Evolutionary conservation across 2,329 filamentous ascomycete species (phyloP).

Genomic region (Periconia sp.): DNA sequence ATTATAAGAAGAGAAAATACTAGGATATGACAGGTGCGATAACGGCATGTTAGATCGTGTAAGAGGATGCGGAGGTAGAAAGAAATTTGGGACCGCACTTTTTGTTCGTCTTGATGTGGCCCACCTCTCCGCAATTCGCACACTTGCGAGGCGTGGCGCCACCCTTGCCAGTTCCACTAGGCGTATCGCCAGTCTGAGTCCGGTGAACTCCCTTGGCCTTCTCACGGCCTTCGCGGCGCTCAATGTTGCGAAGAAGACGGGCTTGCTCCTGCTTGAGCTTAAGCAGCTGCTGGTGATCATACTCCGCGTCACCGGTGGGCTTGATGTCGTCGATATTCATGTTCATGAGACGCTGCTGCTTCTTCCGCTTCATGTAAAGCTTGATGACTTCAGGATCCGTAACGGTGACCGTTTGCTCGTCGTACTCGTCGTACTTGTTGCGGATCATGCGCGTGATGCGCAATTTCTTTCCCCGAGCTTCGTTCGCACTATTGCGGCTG

Average conservation of each 20-base stretch:
- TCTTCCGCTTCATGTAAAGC: conserved; percentile 82
- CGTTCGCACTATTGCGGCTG: conserved; percentile 61
- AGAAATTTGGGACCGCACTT: conserved; percentile 64
- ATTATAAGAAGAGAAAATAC: conserved; percentile 1
- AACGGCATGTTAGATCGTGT: not conserved
- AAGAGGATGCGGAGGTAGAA: not conserved
- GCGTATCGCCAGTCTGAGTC: conserved; percentile 50
- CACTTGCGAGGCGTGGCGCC: conserved; percentile 79
- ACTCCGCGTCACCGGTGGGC: conserved; percentile 70
- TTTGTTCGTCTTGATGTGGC: conserved; percentile 99
- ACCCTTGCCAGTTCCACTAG: conserved; percentile 50
- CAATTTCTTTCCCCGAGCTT: conserved; percentile 68
- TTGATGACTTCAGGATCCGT: conserved; percentile 86
- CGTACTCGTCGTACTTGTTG: conserved; percentile 69
- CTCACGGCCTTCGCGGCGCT: conserved; percentile 86
- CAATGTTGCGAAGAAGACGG: conserved; percentile 88
- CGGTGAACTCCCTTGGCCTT: conserved; percentile 74
- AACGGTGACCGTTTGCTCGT: conserved; percentile 65
- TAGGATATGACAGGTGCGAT: conserved; percentile 1
- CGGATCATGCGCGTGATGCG: conserved; percentile 74
- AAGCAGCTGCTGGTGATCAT: conserved; percentile 66
- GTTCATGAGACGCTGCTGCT: conserved; percentile 72
- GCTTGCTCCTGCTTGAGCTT: conserved; percentile 76
- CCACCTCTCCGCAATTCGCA: conserved; percentile 94
- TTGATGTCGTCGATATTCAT: conserved; percentile 72